phyloP scores from a whole-genome alignment of 2,329 filamentous ascomycete genomes.

The Cercospora nicotianae region DNA sequence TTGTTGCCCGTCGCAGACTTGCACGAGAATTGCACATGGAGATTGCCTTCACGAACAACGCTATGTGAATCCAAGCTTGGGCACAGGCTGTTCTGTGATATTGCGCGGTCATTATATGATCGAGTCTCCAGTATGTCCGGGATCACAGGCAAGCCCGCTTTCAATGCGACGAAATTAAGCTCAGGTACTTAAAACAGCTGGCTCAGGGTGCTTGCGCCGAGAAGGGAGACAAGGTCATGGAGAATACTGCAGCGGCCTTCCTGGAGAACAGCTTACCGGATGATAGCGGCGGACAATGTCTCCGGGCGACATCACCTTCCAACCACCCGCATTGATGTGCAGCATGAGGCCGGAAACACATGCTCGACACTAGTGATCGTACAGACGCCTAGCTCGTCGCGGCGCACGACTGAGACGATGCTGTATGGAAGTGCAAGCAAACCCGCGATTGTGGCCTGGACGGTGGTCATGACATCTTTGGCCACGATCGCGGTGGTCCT shows the following conservation, averaged over 20 bases:
- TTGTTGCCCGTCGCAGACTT: neutral
- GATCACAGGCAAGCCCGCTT: neutral
- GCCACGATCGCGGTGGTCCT: slow-evolving; percentile 22
- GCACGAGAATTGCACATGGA: neutral
- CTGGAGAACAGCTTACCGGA: neutral
- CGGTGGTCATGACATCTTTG: slow-evolving; percentile 26
- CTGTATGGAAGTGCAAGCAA: neutral
- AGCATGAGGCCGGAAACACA: neutral
- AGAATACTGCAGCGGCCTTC: neutral
- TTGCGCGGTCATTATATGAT: neutral
- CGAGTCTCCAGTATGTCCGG: neutral
- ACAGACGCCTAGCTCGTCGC: neutral
- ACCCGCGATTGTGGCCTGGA: slow-evolving; percentile 23
- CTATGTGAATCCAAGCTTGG: neutral
- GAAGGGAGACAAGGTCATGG: neutral
- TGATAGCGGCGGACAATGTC: neutral
- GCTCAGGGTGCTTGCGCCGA: neutral
- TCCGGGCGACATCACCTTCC: neutral
- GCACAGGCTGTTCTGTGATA: neutral
- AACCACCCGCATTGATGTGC: neutral
- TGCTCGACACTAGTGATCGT: neutral
- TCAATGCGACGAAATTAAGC: neutral
- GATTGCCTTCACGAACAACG: neutral
- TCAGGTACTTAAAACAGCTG: neutral
- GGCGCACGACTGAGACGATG: neutral